Conservation (phyloP, 2,329 filamentous ascomycete genomes). For the Sphaerostilbella broomeana region DNA sequence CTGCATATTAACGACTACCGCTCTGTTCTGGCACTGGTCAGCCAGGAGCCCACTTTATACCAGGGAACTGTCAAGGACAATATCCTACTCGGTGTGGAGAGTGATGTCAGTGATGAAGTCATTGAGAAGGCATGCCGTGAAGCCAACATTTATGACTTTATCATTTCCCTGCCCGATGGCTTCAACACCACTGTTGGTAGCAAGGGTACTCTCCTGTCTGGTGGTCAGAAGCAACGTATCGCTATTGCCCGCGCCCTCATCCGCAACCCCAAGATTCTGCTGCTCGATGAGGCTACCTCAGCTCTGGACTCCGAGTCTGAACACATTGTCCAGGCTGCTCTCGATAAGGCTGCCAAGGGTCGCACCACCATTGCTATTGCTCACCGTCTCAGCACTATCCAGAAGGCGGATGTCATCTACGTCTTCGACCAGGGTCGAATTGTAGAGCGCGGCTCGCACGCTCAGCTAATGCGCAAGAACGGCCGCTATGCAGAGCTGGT, state of each 20-base stretch:
- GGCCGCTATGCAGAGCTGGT: conserved; percentile 74
- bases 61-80: conserved; percentile 89
- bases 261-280: conserved; percentile 77
- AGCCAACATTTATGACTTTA: conserved; percentile 89
- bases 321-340: conserved; percentile 71
- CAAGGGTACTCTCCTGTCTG: conserved; percentile 78
- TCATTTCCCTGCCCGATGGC: conserved; percentile 78
- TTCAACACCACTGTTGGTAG: conserved; percentile 80
- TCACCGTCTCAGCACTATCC: conserved; percentile 83
- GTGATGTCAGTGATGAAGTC: conserved; percentile 62
- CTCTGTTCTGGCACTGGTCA: conserved; percentile 75
- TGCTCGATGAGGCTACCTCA: conserved; percentile 75
- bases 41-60: conserved; percentile 89
- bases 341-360: conserved; percentile 77
- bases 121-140: conserved; percentile 77
- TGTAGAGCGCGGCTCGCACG: conserved; percentile 76
- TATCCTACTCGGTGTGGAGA: conserved; percentile 68
- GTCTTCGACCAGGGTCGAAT: conserved; percentile 86
- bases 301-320: conserved; percentile 71
- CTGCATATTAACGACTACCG: conserved; percentile 85
- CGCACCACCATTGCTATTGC: conserved; percentile 91
- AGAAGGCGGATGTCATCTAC: conserved; percentile 90
- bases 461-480: conserved; percentile 60
- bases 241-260: conserved; percentile 87
- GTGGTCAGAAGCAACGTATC: conserved; percentile 90